Conservation (phyloP, 2,329 filamentous ascomycete genomes). For the Bipolaris bicolor region DNA sequence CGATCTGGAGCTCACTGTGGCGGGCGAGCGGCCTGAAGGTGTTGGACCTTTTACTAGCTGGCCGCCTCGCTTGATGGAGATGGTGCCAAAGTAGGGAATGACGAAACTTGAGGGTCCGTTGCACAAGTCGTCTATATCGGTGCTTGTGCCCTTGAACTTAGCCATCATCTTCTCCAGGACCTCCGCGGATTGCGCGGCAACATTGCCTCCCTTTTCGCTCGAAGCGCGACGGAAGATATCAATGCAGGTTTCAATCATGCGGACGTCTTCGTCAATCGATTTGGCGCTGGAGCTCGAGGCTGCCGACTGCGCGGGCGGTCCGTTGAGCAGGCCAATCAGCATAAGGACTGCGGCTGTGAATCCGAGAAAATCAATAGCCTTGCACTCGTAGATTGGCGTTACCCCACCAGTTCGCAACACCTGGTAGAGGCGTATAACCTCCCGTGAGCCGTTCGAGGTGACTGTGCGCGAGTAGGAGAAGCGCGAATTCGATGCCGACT, state of each 20-base stretch:
- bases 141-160: conserved; percentile 31
- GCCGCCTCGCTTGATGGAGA: conserved; percentile 45
- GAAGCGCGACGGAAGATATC: conserved; percentile 52
- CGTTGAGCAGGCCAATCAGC: conserved; percentile 51
- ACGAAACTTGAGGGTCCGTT: conserved; percentile 37
- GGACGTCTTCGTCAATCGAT: conserved; percentile 45
- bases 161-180: conserved; percentile 49
- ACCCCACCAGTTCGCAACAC: conserved; percentile 43
- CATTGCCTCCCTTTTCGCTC: conserved; percentile 50
- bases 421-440: conserved; percentile 51
- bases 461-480: conserved; percentile 49
- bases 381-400: conserved; percentile 54
- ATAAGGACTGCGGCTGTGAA: conserved; percentile 55
- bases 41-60: conserved; percentile 15
- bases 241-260: conserved; percentile 49
- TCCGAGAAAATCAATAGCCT: conserved; percentile 55
- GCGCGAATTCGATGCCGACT: conserved; percentile 45
- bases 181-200: conserved; percentile 48
- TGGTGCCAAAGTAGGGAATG: conserved; percentile 53
- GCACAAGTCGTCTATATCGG: conserved; percentile 17
- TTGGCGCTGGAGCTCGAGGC: conserved; percentile 23
- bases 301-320: conserved; percentile 13
- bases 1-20: conserved; percentile 2
- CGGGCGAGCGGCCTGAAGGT: conserved; percentile 4
- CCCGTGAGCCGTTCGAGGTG: conserved; percentile 51